Evolutionary conservation across 805 yeast genomes (phyloP).

Genomic region (Wickerhamiella dianesei): DNA sequence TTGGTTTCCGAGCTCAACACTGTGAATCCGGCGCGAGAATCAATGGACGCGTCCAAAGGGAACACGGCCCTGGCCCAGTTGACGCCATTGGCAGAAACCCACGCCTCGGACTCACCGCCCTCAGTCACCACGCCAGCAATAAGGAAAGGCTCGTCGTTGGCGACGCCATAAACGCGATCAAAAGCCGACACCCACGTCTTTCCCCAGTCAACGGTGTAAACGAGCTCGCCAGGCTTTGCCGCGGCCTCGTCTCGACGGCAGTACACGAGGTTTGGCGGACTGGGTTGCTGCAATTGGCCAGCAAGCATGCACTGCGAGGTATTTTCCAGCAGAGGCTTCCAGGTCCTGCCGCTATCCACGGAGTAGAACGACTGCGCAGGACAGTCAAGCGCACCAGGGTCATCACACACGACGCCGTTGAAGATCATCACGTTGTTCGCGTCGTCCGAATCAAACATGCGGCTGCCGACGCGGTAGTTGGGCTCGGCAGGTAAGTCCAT

Average conservation of each 20-base stretch:
- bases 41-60: constrained; percentile 52
- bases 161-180: constrained; percentile 56
- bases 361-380: constrained; percentile 47
- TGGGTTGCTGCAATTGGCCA: background rate
- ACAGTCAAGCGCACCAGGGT: constrained; percentile 34
- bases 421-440: constrained; percentile 51
- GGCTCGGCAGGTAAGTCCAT: constrained; percentile 40
- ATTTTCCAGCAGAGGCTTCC: constrained; percentile 39
- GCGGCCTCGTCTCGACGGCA: background rate
- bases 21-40: constrained; percentile 60
- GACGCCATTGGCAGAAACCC: constrained; percentile 65
- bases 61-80: constrained; percentile 65
- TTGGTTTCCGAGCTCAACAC: constrained; percentile 58
- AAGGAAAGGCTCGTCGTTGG: constrained; percentile 54
- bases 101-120: constrained; percentile 42
- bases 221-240: constrained; percentile 17
- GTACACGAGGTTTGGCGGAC: background rate
- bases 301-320: constrained; percentile 37
- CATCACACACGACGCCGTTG: constrained; percentile 52
- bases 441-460: constrained; percentile 35
- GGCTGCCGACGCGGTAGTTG: constrained; percentile 26
- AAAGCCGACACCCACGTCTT: constrained; percentile 31
- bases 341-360: constrained; percentile 51
- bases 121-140: constrained; percentile 47
- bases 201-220: constrained; percentile 45